These are phyloP conservation scores for Macrotyloma uniflorum DNA, from an alignment of 306 rosid species.

Conservation along the genomic window DNA sequence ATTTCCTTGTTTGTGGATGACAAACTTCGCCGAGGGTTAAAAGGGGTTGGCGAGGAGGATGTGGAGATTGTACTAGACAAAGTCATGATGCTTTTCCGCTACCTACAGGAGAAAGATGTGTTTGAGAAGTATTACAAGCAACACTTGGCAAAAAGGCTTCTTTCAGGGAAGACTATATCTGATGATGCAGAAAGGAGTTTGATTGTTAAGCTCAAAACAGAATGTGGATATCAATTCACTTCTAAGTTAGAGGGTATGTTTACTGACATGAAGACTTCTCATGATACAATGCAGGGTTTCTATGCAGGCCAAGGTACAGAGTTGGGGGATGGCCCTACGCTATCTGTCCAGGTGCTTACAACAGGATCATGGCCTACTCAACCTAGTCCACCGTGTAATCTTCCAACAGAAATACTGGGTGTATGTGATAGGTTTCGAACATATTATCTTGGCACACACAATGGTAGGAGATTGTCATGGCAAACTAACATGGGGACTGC, in stretches of 20 bases:
- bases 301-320: slow-evolving; percentile 43
- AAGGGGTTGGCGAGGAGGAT: slow-evolving; percentile 65
- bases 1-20: slow-evolving; percentile 65
- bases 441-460: slow-evolving; percentile 59
- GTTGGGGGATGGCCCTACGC: slow-evolving; percentile 47
- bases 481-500: slow-evolving; percentile 66
- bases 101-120: slow-evolving; percentile 64
- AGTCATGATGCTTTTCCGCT: slow-evolving; percentile 69
- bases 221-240: slow-evolving; percentile 65
- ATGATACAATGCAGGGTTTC: slow-evolving; percentile 56
- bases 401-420: slow-evolving; percentile 50
- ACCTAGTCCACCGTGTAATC: slow-evolving; percentile 57
- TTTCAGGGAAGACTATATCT: slow-evolving; percentile 53
- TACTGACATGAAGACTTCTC: slow-evolving; percentile 64
- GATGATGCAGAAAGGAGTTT: slow-evolving; percentile 67
- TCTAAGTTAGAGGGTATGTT: slow-evolving; percentile 64
- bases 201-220: slow-evolving; percentile 64
- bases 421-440: slow-evolving; percentile 56
- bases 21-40: slow-evolving; percentile 60
- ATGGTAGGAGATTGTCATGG: slow-evolving; percentile 64
- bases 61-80: slow-evolving; percentile 62
- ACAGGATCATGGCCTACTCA: slow-evolving; percentile 70
- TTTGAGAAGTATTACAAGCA: slow-evolving; percentile 67
- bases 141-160: slow-evolving; percentile 63
- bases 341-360: slow-evolving; percentile 61